Percentiles rank a stretch among this genome's conserved stretches.
Evolutionary conservation across 441 rosid genomes (phyloP).

Genomic region (Erodium texanum): DNA sequence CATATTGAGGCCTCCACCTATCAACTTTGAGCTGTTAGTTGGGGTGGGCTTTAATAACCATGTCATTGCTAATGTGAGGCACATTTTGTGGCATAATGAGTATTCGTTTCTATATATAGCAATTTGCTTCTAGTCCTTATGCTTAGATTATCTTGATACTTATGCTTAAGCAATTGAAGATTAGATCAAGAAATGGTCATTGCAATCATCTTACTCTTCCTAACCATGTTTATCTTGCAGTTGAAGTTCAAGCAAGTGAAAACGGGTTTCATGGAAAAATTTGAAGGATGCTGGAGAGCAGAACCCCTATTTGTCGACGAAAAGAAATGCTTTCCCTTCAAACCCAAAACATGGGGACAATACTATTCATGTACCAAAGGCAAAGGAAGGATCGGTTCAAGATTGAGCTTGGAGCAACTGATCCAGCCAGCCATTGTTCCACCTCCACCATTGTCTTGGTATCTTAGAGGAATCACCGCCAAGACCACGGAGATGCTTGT

Average conservation of each 20-base stretch:
- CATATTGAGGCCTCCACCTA: no score
- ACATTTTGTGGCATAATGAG: no score
- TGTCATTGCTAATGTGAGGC: no score
- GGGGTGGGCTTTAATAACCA: no score
- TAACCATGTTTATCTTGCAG: slow-evolving; percentile 32
- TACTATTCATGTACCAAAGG: slow-evolving; percentile 51
- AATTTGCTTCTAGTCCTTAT: not conserved
- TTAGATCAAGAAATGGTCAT: not conserved
- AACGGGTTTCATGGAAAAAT: slow-evolving; percentile 74
- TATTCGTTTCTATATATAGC: not conserved
- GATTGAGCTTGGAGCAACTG: slow-evolving; percentile 61
- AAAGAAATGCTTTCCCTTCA: slow-evolving; percentile 50
- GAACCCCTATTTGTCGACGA: slow-evolving; percentile 71
- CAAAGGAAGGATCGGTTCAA: slow-evolving; percentile 77
- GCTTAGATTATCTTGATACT: not conserved
- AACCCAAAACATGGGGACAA: slow-evolving; percentile 61
- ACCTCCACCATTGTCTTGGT: slow-evolving; percentile 92
- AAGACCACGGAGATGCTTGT: slow-evolving; percentile 76
- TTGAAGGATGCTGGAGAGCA: slow-evolving; percentile 82
- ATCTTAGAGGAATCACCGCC: slow-evolving; percentile 75
- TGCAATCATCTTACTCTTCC: not conserved
- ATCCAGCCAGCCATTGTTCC: slow-evolving; percentile 78
- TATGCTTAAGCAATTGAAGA: not conserved
- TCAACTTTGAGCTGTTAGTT: no score
- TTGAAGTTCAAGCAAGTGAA: slow-evolving; percentile 84